Conservation (phyloP, 2,329 filamentous ascomycete species). For the Clonostachys rosea region DNA sequence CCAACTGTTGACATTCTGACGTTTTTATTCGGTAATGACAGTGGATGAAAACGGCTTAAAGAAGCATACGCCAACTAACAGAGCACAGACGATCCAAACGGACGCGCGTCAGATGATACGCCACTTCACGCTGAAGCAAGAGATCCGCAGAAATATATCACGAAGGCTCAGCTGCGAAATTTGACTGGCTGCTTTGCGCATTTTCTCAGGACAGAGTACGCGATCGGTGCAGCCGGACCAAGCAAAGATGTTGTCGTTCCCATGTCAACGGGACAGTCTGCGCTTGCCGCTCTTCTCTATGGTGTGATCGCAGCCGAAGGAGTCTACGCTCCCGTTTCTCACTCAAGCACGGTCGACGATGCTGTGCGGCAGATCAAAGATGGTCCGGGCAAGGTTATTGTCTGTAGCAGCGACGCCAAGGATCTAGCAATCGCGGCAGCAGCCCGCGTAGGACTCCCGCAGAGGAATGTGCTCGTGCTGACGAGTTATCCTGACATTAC, state of each 20-base stretch:
- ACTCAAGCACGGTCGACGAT: constrained; percentile 43
- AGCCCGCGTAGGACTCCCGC: constrained; percentile 33
- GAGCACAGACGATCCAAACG: constrained; percentile 22
- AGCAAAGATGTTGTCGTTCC: constrained; percentile 49
- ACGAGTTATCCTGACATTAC: constrained; percentile 24
- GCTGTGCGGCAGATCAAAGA: constrained; percentile 38
- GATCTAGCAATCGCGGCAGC: constrained; percentile 43
- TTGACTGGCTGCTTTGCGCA: constrained; percentile 49
- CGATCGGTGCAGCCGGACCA: constrained; percentile 42
- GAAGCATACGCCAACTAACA: background rate
- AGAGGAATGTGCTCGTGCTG: constrained; percentile 44
- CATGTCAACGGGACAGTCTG: constrained; percentile 50
- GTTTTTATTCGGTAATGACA: constrained; percentile 31
- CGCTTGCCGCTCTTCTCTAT: constrained; percentile 48
- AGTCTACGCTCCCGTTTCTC: constrained; percentile 52
- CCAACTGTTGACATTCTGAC: constrained; percentile 37
- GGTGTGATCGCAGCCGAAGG: constrained; percentile 54
- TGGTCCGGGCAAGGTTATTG: constrained; percentile 27
- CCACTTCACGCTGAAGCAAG: constrained; percentile 53
- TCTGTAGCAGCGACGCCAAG: constrained; percentile 42
- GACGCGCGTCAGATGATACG: constrained; percentile 35
- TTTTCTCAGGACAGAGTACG: constrained; percentile 46
- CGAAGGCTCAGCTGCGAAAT: constrained; percentile 40
- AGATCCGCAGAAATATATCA: constrained; percentile 47
- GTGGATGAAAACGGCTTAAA: background rate